A percentile compares a stretch with the other conserved stretches of the same genome.
Evolutionary conservation across 2,329 filamentous ascomycete species (phyloP).

Genomic region (Cylindrodendrum hubeiense): DNA sequence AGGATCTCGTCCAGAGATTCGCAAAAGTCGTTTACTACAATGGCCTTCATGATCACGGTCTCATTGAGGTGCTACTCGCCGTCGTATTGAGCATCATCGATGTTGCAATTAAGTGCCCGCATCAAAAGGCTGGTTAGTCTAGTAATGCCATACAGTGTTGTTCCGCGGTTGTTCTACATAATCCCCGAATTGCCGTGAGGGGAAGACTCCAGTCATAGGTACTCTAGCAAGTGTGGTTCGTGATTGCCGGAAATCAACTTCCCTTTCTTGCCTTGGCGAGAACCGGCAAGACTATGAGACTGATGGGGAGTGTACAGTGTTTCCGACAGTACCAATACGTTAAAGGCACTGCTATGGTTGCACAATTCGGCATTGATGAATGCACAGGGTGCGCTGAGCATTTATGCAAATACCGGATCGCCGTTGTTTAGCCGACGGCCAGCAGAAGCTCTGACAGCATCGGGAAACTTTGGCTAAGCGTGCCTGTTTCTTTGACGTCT

Average conservation of each 20-base stretch:
- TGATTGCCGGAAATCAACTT: not conserved
- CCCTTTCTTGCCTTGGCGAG: not conserved
- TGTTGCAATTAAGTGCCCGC: not conserved
- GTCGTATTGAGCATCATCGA: not conserved
- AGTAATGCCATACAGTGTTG: too few species aligned
- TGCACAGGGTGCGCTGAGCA: not conserved
- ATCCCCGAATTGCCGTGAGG: not conserved
- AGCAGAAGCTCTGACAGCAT: slow-evolving; percentile 26
- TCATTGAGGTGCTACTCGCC: too few species aligned
- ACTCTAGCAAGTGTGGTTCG: not conserved
- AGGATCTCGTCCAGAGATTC: slow-evolving; percentile 39
- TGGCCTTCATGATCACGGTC: slow-evolving; percentile 42
- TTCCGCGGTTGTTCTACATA: not conserved
- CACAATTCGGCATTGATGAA: not conserved
- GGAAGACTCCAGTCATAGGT: not conserved
- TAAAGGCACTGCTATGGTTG: not conserved
- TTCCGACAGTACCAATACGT: not conserved
- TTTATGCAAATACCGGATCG: slow-evolving; percentile 1
- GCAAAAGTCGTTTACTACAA: slow-evolving; percentile 44
- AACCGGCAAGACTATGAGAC: not conserved
- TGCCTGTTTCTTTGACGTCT: slow-evolving; percentile 19
- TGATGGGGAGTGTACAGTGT: not conserved
- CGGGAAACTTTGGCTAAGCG: slow-evolving; percentile 25
- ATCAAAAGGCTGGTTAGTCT: not conserved
- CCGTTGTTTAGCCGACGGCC: slow-evolving; percentile 35